Percentiles rank a stretch among this genome's conserved stretches.
These are phyloP conservation scores for Aspergillus ostianus DNA, from an alignment of 495 filamentous ascomycete genomes.

Conservation along the genomic window DNA sequence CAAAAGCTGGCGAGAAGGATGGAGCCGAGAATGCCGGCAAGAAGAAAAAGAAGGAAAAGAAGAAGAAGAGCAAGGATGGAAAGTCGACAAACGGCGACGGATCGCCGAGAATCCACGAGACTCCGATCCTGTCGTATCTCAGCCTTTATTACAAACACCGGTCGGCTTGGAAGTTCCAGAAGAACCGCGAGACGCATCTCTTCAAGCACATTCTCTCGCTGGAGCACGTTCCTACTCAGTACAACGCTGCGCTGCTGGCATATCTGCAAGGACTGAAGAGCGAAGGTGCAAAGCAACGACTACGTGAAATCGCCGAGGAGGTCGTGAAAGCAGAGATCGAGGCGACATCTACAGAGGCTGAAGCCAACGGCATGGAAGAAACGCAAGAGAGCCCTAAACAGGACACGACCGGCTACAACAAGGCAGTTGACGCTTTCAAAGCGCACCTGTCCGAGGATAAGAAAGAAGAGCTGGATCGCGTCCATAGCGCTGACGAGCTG, in stretches of 20 bases:
- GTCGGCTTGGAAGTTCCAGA: conserved; percentile 87
- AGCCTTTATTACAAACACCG: conserved; percentile 64
- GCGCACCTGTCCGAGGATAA: conserved; percentile 26
- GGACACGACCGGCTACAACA: conserved; percentile 49
- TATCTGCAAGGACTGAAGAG: conserved; percentile 76
- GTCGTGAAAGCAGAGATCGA: conserved; percentile 47
- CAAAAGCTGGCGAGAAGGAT: conserved; percentile 26
- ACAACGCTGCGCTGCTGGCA: conserved; percentile 60
- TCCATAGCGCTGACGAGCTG: conserved; percentile 33
- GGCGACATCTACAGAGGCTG: conserved; percentile 19
- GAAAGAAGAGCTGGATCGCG: conserved; percentile 33
- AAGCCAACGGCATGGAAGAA: conserved; percentile 42
- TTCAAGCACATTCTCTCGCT: conserved; percentile 77
- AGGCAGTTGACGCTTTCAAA: conserved; percentile 49
- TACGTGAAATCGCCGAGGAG: conserved; percentile 61
- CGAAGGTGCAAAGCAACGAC: conserved; percentile 53
- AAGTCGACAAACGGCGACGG: conserved; percentile 12
- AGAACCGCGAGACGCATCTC: conserved; percentile 76
- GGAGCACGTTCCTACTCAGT: conserved; percentile 60
- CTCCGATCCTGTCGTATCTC: conserved; percentile 71
- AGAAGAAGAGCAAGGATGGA: conserved; percentile 34
- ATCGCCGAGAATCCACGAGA: conserved; percentile 32
- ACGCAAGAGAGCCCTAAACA: conserved; percentile 24
- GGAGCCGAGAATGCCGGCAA: conserved; percentile 37
- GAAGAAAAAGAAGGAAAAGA: conserved; percentile 34